Percentiles rank a stretch among this genome's conserved stretches.
phyloP scores from a whole-genome alignment of 345 rosid species.

The Citrus maxima region DNA sequence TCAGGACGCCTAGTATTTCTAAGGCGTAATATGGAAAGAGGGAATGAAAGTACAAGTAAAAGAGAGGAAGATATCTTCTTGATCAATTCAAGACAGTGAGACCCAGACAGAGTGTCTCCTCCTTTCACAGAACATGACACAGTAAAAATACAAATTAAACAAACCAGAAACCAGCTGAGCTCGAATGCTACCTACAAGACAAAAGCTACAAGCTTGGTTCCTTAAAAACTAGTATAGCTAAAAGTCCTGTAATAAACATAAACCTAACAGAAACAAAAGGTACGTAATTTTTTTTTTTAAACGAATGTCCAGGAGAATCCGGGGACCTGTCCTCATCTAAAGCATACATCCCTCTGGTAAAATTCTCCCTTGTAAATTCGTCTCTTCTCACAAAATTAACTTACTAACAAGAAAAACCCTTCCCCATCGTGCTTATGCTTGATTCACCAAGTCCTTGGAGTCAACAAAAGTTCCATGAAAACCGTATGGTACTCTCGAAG shows the following conservation, averaged over 20 bases:
- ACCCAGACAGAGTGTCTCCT: background rate
- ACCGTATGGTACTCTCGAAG: conserved; percentile 93
- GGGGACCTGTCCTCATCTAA: conserved; percentile 48
- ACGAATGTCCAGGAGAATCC: conserved; percentile 26
- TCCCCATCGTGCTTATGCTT: conserved; percentile 31
- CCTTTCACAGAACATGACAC: background rate
- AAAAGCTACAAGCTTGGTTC: conserved; percentile 51
- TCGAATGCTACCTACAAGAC: conserved; percentile 31
- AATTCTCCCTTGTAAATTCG: conserved; percentile 18
- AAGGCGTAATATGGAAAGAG: too few species aligned
- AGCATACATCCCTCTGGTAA: conserved; percentile 37
- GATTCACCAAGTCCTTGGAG: conserved; percentile 57
- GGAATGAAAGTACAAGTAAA: background rate
- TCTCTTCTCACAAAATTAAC: background rate
- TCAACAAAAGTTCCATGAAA: conserved; percentile 91
- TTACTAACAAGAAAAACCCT: background rate
- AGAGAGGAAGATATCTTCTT: background rate
- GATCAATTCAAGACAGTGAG: background rate
- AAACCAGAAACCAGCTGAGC: conserved; percentile 53
- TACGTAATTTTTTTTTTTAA: background rate
- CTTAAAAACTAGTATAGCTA: conserved; percentile 3
- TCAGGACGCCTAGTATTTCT: too few species aligned
- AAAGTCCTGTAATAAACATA: background rate
- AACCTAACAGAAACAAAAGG: conserved; percentile 12
- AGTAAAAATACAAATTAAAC: conserved; percentile 1